phyloP scores from a whole-genome alignment of 768 basidiomycete species.

The Calvatia gigantea region DNA sequence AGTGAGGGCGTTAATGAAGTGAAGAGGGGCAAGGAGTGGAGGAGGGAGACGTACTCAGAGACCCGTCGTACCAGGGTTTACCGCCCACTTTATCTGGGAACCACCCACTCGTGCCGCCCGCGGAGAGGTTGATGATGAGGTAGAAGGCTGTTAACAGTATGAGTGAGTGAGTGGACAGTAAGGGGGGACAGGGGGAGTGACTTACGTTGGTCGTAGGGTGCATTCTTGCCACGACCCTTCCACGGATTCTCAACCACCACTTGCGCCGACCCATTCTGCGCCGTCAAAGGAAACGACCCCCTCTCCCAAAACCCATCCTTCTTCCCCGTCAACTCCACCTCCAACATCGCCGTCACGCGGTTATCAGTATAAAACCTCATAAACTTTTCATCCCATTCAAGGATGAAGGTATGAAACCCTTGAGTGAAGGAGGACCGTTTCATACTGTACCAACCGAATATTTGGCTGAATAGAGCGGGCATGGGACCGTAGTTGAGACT shows the following conservation, averaged over 20 bases:
- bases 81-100: constrained; percentile 76
- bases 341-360: constrained; percentile 59
- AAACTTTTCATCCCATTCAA: constrained; percentile 77
- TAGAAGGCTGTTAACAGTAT: constrained; percentile 86
- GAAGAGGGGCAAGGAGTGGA: neutral
- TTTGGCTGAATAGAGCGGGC: constrained; percentile 37
- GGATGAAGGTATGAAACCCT: constrained; percentile 67
- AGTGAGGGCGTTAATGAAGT: neutral
- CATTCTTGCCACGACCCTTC: constrained; percentile 49
- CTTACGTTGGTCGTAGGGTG: constrained; percentile 81
- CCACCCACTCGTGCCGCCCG: constrained; percentile 84
- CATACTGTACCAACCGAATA: constrained; percentile 63
- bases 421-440: constrained; percentile 34
- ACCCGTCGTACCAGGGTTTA: constrained; percentile 77
- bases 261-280: constrained; percentile 51
- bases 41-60: constrained; percentile 35
- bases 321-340: constrained; percentile 41
- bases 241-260: constrained; percentile 67
- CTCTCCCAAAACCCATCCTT: constrained; percentile 54
- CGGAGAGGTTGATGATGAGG: constrained; percentile 70
- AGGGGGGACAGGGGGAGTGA: constrained; percentile 16
- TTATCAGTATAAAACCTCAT: constrained; percentile 77
- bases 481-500: constrained; percentile 69
- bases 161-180: constrained; percentile 14
- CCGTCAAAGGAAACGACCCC: constrained; percentile 60